Evolutionary conservation across 768 basidiomycete species (phyloP), one percentile per base, ranked within the genome.

Genomic region (Crucibulum laeve): DNA sequence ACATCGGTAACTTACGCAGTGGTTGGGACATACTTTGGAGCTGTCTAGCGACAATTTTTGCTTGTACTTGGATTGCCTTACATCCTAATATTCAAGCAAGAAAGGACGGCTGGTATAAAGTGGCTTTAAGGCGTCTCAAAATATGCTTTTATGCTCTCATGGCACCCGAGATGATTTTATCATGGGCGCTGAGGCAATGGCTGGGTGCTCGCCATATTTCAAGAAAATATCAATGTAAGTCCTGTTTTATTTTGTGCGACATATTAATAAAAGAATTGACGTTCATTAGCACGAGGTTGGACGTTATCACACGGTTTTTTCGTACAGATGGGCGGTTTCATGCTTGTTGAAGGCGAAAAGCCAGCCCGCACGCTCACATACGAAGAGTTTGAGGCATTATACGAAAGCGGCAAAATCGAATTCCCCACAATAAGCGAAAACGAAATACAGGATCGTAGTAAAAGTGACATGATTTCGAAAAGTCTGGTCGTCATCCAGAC

Each of bases 401-500:
- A 14, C 17, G n/a, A 30, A 30, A 38, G 21, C 18, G 19, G 22
- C n/a, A 19, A 39, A 4, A 42, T 48, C 4, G 38, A 42, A 25
- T 32, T 17, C 32, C 39, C 43, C 25, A 34, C 11, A 21, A 19
- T 30, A 8, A 30, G 10, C 10, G n/a, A 30, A n/a, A 30, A 30
- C 8, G n/a, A 30, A 30, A 30, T 30, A 8, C 10, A 30, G n/a
- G 28, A 30, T n/a, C n/a, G n/a, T n/a, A 30, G 28, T n/a, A 30
- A 30, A n/a, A 30, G n/a, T n/a, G 28, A 30, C 28, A 8, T 8
- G 28, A 8, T 30, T 30, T 8, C 28, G n/a, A 30, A 30, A n/a
- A 8, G 28, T 30, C 8, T 47, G 19, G 43, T 42, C 6, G 5
- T 53, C 3, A 1, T 47, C 13, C 48, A 50, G 34, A 42, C 40